phyloP scores from a whole-genome alignment of 352 stramenopile genomes.

The Phytophthora meadii region DNA sequence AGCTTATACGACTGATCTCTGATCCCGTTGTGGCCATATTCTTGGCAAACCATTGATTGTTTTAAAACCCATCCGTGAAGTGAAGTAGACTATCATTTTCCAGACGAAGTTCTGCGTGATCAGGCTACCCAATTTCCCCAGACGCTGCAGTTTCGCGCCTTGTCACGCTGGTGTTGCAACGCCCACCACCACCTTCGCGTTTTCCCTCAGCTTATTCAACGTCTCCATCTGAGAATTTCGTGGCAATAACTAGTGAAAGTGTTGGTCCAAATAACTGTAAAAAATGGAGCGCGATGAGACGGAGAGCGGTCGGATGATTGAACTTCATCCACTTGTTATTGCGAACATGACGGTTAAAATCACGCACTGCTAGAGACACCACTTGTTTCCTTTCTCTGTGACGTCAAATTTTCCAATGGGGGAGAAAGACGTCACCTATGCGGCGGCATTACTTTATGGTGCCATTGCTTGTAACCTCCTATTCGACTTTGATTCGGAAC shows the following conservation, averaged over 20 bases:
- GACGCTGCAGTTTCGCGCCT: slow-evolving; percentile 24
- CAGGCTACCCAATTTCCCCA: not conserved
- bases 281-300: slow-evolving; percentile 18
- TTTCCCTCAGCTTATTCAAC: slow-evolving; percentile 24
- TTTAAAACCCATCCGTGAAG: not conserved
- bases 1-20: slow-evolving; percentile 5
- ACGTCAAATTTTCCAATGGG: no score
- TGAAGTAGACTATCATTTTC: not conserved
- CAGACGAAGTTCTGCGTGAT: not conserved
- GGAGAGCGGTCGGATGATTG: not conserved
- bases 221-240: slow-evolving; percentile 24
- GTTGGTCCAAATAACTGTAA: slow-evolving; percentile 20
- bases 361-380: no score
- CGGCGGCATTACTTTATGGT: no score
- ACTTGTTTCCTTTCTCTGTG: no score
- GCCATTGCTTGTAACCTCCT: no score
- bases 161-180: slow-evolving; percentile 23
- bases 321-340: slow-evolving; percentile 7
- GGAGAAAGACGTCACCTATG: no score
- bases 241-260: slow-evolving; percentile 24
- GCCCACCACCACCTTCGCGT: slow-evolving; percentile 15
- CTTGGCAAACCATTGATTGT: slow-evolving; percentile 1
- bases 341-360: slow-evolving; percentile 19
- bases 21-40: slow-evolving; percentile 4
- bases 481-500: no score